Conservation (phyloP, 2,329 filamentous ascomycete species). For the Fonsecaea monophora region DNA sequence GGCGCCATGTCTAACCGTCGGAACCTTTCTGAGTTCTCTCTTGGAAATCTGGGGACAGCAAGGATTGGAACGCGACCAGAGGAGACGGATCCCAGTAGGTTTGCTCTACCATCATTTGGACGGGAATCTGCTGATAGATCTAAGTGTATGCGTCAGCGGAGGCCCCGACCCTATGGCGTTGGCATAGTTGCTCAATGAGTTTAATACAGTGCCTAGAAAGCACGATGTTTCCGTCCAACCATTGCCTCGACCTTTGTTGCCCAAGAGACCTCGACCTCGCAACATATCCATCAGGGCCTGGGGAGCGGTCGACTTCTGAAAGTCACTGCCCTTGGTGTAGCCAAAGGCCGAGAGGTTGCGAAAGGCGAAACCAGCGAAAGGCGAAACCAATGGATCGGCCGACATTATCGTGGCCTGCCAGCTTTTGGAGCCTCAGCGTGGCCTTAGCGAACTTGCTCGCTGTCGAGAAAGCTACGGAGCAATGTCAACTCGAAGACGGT, state of each 20-base stretch:
- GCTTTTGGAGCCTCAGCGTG: constrained; percentile 40
- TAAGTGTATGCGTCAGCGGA: constrained; percentile 79
- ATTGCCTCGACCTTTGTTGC: constrained; percentile 41
- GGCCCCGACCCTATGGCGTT: constrained; percentile 98
- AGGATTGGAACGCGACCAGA: background rate
- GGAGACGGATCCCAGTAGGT: constrained; percentile 21
- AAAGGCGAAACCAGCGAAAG: constrained; percentile 54
- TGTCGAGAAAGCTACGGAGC: too few species aligned
- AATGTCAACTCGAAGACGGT: too few species aligned
- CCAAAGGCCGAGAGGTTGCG: constrained; percentile 54
- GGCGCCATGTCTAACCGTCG: background rate
- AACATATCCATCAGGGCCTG: constrained; percentile 40
- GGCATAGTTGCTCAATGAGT: constrained; percentile 71
- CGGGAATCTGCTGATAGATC: constrained; percentile 8
- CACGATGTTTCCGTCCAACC: constrained; percentile 44
- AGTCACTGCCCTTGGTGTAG: constrained; percentile 52
- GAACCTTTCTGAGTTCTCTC: background rate
- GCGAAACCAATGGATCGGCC: constrained; percentile 49
- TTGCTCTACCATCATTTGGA: background rate
- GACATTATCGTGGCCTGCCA: constrained; percentile 32
- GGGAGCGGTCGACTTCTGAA: constrained; percentile 53
- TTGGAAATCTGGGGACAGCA: constrained; percentile 7
- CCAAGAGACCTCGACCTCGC: constrained; percentile 38
- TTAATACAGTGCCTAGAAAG: constrained; percentile 40
- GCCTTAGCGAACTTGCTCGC: constrained; percentile 43